phyloP scores from a whole-genome alignment of 2,329 filamentous ascomycete species.

The Hymenoscyphus fraxineus region DNA sequence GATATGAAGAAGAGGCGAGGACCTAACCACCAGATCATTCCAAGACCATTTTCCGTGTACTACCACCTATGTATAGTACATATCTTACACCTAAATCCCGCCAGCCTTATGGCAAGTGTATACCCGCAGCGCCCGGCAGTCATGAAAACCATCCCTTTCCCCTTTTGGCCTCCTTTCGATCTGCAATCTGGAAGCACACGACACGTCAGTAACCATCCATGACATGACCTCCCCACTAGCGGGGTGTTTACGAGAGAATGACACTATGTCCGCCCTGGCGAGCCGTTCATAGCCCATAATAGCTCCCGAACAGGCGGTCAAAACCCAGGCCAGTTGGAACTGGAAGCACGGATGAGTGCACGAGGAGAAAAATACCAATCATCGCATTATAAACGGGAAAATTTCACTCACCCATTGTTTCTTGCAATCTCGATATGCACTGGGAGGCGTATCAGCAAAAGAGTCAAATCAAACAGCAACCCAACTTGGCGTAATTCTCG shows the following conservation, averaged over 20 bases:
- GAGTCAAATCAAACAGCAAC: constrained; percentile 5
- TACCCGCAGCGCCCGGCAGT: neutral
- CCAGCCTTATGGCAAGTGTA: neutral
- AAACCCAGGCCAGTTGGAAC: neutral
- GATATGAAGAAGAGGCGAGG: neutral
- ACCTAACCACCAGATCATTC: neutral
- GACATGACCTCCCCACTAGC: neutral
- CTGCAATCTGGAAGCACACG: constrained; percentile 32
- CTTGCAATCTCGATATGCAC: constrained; percentile 92
- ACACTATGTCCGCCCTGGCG: neutral
- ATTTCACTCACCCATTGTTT: constrained; percentile 74
- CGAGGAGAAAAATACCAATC: neutral
- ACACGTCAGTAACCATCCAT: neutral
- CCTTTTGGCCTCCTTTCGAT: constrained; percentile 42
- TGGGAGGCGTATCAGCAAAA: constrained; percentile 36
- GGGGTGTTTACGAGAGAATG: neutral
- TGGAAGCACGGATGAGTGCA: neutral
- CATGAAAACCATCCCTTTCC: constrained; percentile 33
- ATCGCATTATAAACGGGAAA: neutral
- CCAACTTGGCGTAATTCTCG: neutral
- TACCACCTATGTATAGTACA: neutral
- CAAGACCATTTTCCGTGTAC: neutral
- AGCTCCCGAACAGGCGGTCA: neutral
- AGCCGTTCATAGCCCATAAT: neutral
- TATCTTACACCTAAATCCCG: neutral